phyloP scores from a whole-genome alignment of 2,329 filamentous ascomycete species.

The Stylonectria norvegica region DNA sequence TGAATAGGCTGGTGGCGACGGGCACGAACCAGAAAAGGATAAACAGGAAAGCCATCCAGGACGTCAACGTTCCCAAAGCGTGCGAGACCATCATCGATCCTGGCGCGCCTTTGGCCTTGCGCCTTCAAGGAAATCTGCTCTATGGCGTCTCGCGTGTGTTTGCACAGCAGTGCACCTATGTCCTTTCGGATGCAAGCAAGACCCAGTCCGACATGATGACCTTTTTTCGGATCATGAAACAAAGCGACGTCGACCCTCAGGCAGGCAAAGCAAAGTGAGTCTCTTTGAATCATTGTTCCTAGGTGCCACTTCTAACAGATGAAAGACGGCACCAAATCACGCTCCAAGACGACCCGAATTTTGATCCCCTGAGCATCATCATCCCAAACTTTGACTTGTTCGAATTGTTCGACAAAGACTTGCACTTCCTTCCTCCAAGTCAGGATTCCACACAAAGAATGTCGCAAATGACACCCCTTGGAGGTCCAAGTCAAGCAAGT shows the following conservation, averaged over 20 bases:
- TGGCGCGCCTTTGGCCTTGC: conserved; percentile 81
- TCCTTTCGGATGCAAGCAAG: conserved; percentile 75
- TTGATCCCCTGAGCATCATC: conserved; percentile 40
- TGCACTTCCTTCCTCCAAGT: conserved; percentile 32
- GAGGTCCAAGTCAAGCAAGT: conserved; percentile 26
- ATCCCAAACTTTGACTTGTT: conserved; percentile 36
- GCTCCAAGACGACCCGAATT: conserved; percentile 77
- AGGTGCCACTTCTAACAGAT: not conserved
- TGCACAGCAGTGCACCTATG: conserved; percentile 80
- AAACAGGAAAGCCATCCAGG: conserved; percentile 79
- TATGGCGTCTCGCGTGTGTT: conserved; percentile 85
- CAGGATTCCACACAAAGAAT: conserved; percentile 37
- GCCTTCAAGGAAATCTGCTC: conserved; percentile 84
- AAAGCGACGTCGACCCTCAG: conserved; percentile 62
- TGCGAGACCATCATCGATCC: conserved; percentile 82
- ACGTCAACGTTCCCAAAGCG: conserved; percentile 81
- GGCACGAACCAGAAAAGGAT: conserved; percentile 69
- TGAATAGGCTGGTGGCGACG: conserved; percentile 80
- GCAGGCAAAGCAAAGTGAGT: conserved; percentile 70
- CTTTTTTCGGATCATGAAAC: conserved; percentile 55
- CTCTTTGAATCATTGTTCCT: conserved; percentile 9
- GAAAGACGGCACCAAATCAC: conserved; percentile 70
- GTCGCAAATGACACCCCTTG: conserved; percentile 44
- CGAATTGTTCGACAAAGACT: conserved; percentile 33
- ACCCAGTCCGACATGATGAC: conserved; percentile 70